Conservation (phyloP, 495 filamentous ascomycete genomes). For the Penicillium robsamsonii region DNA sequence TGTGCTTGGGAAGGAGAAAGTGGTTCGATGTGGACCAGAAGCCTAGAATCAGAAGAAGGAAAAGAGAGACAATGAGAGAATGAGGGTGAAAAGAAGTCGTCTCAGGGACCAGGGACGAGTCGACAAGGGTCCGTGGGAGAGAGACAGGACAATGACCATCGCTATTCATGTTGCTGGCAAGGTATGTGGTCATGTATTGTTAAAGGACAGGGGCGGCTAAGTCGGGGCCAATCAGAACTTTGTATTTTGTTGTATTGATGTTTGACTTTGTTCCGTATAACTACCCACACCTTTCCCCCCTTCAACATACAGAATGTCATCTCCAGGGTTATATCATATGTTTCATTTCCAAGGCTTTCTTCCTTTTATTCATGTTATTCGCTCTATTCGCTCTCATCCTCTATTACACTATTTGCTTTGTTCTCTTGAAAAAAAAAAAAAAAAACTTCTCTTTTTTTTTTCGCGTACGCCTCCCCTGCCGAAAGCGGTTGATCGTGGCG, state of each 20-base stretch:
- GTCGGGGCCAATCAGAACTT: neutral
- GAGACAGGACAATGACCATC: neutral
- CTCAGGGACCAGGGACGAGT: conserved; percentile 3
- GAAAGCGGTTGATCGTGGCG: conserved; percentile 33
- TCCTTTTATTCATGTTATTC: neutral
- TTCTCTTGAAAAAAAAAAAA: too few species aligned
- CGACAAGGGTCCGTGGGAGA: conserved; percentile 3
- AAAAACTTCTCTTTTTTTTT: too few species aligned
- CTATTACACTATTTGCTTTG: neutral
- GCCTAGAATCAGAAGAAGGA: conserved; percentile 10
- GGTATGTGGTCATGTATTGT: conserved; percentile 10
- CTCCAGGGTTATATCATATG: neutral
- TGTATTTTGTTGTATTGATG: neutral
- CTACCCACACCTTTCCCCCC: neutral
- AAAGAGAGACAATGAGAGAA: conserved; percentile 18
- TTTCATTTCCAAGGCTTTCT: neutral
- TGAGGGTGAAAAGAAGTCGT: conserved; percentile 18
- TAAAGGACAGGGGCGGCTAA: conserved; percentile 5
- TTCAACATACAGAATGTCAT: neutral
- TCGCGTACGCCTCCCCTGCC: conserved; percentile 28
- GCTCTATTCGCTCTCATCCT: neutral
- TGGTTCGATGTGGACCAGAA: neutral
- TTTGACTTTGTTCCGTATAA: conserved; percentile 6
- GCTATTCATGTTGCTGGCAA: neutral
- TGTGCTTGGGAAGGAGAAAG: conserved; percentile 11